These are phyloP conservation scores for Yamadazyma spencermartinsiae DNA, from an alignment of 1,139 yeast species.

Conservation along the genomic window DNA sequence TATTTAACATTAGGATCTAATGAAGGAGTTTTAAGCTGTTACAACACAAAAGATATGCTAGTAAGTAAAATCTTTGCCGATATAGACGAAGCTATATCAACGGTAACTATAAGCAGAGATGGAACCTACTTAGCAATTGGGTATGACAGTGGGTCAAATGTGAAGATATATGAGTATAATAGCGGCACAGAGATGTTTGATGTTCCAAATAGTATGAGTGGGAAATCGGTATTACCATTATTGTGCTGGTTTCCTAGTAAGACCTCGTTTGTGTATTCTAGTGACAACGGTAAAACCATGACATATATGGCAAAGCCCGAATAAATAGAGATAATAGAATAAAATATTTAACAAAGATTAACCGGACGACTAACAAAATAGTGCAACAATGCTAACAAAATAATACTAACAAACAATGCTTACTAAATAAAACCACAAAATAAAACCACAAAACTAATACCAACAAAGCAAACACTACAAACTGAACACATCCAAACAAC, in stretches of 20 bases:
- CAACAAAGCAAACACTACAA: no score
- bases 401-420: no score
- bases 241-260: constrained; percentile 46
- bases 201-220: constrained; percentile 38
- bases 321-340: background rate
- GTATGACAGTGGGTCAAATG: constrained; percentile 41
- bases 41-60: constrained; percentile 52
- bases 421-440: no score
- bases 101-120: constrained; percentile 45
- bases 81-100: constrained; percentile 51
- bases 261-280: constrained; percentile 34
- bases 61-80: constrained; percentile 44
- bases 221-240: constrained; percentile 32
- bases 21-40: constrained; percentile 68
- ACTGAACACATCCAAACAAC: no score
- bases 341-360: background rate
- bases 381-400: no score
- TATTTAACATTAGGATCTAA: constrained; percentile 61
- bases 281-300: constrained; percentile 35
- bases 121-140: constrained; percentile 48
- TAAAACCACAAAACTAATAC: no score
- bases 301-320: constrained; percentile 21
- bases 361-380: no score
- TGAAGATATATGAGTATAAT: constrained; percentile 40
- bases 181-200: constrained; percentile 32